A percentile compares a stretch with the other conserved stretches of the same genome.
Conservation (phyloP, 1,284 basidiomycete species). For the Melampsora americana region DNA sequence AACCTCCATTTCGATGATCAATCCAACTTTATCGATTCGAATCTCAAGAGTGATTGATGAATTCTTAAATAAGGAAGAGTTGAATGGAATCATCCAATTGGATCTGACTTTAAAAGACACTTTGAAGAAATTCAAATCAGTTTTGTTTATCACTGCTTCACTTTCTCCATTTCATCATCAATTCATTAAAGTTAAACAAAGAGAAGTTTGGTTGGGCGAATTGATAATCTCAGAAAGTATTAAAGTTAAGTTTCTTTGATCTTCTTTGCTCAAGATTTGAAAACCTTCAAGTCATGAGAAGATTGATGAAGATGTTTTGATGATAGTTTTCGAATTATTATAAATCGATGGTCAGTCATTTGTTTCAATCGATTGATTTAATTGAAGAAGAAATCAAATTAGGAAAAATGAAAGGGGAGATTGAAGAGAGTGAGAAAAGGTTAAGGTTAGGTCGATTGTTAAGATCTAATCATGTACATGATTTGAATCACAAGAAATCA, state of each 20-base stretch:
- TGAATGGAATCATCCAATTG: neutral
- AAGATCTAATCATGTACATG: constrained; percentile 11
- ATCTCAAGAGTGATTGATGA: neutral
- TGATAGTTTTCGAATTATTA: constrained; percentile 27
- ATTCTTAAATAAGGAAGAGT: neutral
- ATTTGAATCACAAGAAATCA: constrained; percentile 19
- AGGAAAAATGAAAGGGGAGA: neutral
- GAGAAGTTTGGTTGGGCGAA: constrained; percentile 22
- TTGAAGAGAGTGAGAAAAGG: neutral
- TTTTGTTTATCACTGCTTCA: constrained; percentile 26
- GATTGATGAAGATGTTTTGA: no score
- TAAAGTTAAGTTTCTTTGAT: constrained; percentile 16
- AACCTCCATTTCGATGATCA: neutral
- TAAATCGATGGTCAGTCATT: constrained; percentile 21
- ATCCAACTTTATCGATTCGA: neutral
- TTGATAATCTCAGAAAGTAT: constrained; percentile 28
- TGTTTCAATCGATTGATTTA: constrained; percentile 4
- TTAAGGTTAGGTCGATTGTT: constrained; percentile 17
- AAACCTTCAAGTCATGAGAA: no score
- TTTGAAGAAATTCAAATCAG: neutral
- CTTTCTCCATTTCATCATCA: constrained; percentile 9
- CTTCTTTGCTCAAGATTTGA: neutral
- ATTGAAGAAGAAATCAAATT: no score
- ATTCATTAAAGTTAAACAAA: constrained; percentile 12
- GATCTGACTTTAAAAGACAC: neutral